Base-by-base conservation (phyloP, 257 asterid species). In the Buddleja alternifolia region DNA sequence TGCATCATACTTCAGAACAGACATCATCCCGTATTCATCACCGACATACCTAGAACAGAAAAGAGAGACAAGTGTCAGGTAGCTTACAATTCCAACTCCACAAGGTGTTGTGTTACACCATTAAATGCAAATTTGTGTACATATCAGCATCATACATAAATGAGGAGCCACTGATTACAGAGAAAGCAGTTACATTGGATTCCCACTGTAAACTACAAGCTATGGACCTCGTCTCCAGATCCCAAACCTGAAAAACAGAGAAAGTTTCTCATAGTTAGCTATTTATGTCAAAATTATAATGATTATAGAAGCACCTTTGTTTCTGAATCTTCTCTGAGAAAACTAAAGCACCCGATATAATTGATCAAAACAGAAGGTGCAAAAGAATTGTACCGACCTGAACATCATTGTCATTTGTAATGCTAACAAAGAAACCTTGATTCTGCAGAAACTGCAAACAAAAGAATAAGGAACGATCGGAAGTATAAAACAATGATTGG, bases 181-280 rank as follows among this genome's bases (percentile, higher is more conserved):
- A 89, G 78, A 92, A 85, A 71, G 98, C 96, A 63, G 96, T 89
- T 75, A 89, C 80, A 79, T 81, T 89, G 72, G 94, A 85, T 81
- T 84, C 86, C 98, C 96, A 89, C 58, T 72, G 88, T 63, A 92
- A 86, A 73, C 79, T 83, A 77, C 88, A 84, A 78, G 86, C 80
- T 71, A 87, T 78, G 67, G 85, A 81, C 85, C 96, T 82, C 77
- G 73, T 75, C 71, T 82, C 78, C 72, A 92, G 80, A 87, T 81
- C 72, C 98, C 98, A 92, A 75, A 89, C 86, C 98, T 92, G 85
- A 82, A 81, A 70, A 29, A 42, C 21, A 54, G 34, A 59, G 52
- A 52, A 75, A 48, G 5, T 21, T 68, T 68, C 62, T 64, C 46
- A 66, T 34, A 34, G 52, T 72, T 45, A 69, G 55, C 62, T 29